Base-by-base conservation (phyloP, 2,329 filamentous ascomycete species). In the Epichloe brachyelytri region DNA sequence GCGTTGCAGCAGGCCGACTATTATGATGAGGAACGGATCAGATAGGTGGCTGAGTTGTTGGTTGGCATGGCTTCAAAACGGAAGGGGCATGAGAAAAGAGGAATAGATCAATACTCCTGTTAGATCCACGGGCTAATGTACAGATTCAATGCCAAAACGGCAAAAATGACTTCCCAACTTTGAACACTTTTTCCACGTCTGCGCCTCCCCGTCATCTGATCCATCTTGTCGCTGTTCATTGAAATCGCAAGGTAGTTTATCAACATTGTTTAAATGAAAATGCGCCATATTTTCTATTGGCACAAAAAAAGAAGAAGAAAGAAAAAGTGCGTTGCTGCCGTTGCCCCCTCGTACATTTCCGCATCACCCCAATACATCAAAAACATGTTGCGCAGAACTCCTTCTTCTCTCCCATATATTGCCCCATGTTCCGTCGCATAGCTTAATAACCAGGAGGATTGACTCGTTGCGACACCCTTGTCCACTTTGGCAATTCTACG, bases 371-470 rank as follows among this genome's bases (percentile, higher is more conserved):
- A n/a, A 7, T 1, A n/a, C 14, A 37, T 37, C 14, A 37, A 10
- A 30, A 22, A 34, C 4, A 10, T 17, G n/a, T 17, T 10, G 17
- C 7, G 8, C 14, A 7, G 10, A 33, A 33, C 22, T 12, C 10
- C 1, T 15, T 7, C 14, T 12, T 19, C 26, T 45, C 43, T 45
- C 5, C 43, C 26, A 14, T 8, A 2, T n/a, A 17, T 14, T 7
- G 10, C 26, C 43, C 3, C 30, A 15, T 5, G 22, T n/a, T 26
- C 12, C 11, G 19, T 19, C 47, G 7, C 34, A n/a, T 7, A 20
- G 43, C 50, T 72, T 82, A 96, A 71, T 91, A 97, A 72, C 91
- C 91, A 45, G 91, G 90, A 53, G 91, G 91, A 69, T 97, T 97
- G 67, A 96, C 65, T 70, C 91, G 77, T 70, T 97, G 91, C 57